phyloP scores from a whole-genome alignment of 2,329 filamentous ascomycete genomes.

The Neopestalotiopsis sp. region DNA sequence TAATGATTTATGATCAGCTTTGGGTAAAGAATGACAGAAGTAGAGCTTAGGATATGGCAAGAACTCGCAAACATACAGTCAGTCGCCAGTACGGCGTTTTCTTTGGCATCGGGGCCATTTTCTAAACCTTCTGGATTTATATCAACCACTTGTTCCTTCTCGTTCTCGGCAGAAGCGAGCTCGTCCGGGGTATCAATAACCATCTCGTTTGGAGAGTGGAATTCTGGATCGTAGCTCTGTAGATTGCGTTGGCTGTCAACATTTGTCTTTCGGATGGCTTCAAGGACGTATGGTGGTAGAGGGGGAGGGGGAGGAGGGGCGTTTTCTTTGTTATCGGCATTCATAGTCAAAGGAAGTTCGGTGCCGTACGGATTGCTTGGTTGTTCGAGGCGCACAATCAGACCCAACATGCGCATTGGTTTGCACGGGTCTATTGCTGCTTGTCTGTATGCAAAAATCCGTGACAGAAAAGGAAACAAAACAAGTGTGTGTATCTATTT shows the following conservation, averaged over 20 bases:
- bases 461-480: background rate
- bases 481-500: background rate
- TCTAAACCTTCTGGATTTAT: conserved; percentile 60
- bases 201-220: conserved; percentile 63
- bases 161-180: conserved; percentile 53
- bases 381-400: background rate
- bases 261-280: too few species aligned
- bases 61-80: conserved; percentile 51
- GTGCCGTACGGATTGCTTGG: background rate
- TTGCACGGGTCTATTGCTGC: too few species aligned
- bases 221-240: conserved; percentile 56
- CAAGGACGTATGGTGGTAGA: background rate
- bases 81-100: conserved; percentile 55
- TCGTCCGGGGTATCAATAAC: conserved; percentile 62
- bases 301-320: background rate
- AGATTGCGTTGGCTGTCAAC: background rate
- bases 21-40: background rate
- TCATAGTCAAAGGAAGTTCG: background rate
- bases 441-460: too few species aligned
- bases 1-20: conserved; percentile 33
- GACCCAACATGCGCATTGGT: too few species aligned
- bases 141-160: conserved; percentile 59
- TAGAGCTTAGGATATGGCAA: background rate
- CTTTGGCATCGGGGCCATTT: conserved; percentile 52
- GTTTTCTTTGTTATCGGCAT: background rate